phyloP scores from a whole-genome alignment of 352 stramenopile species.

The Phytophthora constricta region DNA sequence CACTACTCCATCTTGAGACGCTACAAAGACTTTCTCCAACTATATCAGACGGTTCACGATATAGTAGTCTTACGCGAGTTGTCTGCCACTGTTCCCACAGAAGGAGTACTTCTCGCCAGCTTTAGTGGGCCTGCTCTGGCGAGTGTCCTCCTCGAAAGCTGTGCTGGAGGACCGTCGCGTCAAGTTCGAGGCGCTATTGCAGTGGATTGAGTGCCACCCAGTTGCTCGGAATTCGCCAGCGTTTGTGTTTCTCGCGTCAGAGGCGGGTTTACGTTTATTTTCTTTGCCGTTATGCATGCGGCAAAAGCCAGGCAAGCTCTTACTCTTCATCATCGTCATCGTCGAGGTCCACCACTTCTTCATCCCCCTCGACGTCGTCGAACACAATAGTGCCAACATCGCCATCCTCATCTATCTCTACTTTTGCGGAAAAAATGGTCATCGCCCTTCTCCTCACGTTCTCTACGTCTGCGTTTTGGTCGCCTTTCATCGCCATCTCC shows the following conservation, averaged over 20 bases:
- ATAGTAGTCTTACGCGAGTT: constrained; percentile 22
- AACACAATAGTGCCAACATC: constrained; percentile 47
- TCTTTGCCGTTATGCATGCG: constrained; percentile 16
- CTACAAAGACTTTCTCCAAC: constrained; percentile 71
- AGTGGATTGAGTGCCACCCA: constrained; percentile 65
- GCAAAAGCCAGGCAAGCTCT: constrained; percentile 7
- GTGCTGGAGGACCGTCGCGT: constrained; percentile 60
- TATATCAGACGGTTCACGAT: constrained; percentile 53
- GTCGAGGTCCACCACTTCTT: constrained; percentile 68
- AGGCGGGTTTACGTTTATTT: too few species aligned
- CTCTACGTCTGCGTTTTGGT: constrained; percentile 17
- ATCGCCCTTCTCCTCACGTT: constrained; percentile 44
- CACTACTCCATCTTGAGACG: constrained; percentile 70
- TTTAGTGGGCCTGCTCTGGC: constrained; percentile 57
- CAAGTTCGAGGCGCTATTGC: constrained; percentile 63
- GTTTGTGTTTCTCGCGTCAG: too few species aligned
- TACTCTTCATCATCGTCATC: constrained; percentile 31
- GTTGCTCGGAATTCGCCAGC: constrained; percentile 41
- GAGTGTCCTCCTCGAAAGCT: constrained; percentile 44
- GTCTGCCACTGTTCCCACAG: constrained; percentile 52
- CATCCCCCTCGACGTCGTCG: constrained; percentile 49
- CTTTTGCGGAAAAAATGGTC: constrained; percentile 56
- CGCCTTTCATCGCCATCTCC: constrained; percentile 7
- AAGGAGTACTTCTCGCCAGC: constrained; percentile 63
- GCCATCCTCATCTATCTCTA: constrained; percentile 25